phyloP scores from a whole-genome alignment of 1,139 yeast species.

The Debaryomyces subglobosus region DNA sequence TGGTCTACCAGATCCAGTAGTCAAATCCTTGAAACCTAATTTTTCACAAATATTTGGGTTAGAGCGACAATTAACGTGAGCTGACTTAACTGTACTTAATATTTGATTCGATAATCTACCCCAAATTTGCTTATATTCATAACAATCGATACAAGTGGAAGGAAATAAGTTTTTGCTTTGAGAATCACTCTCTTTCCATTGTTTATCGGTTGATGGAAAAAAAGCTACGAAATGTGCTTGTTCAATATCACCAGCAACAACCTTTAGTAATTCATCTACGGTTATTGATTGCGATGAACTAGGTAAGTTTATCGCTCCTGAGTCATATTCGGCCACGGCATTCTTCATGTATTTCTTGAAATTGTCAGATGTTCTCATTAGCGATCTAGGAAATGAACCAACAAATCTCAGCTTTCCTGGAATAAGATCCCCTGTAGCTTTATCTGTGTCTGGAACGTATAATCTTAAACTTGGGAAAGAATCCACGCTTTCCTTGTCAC shows the following conservation, averaged over 20 bases:
- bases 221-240: slow-evolving; percentile 61
- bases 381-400: slow-evolving; percentile 49
- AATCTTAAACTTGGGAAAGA: slow-evolving; percentile 63
- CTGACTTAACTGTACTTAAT: slow-evolving; percentile 45
- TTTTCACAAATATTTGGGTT: slow-evolving; percentile 53
- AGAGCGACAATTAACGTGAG: slow-evolving; percentile 61
- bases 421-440: slow-evolving; percentile 28
- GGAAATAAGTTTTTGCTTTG: slow-evolving; percentile 39
- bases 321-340: slow-evolving; percentile 49
- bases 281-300: slow-evolving; percentile 38
- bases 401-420: slow-evolving; percentile 40
- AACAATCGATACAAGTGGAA: slow-evolving; percentile 50
- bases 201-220: slow-evolving; percentile 58
- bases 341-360: slow-evolving; percentile 56
- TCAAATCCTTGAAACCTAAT: slow-evolving; percentile 44
- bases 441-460: slow-evolving; percentile 53
- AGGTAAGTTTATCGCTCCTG: slow-evolving; percentile 39
- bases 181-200: slow-evolving; percentile 40
- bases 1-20: slow-evolving; percentile 14
- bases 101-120: slow-evolving; percentile 55
- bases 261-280: slow-evolving; percentile 37
- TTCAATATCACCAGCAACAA: slow-evolving; percentile 50
- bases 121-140: slow-evolving; percentile 58
- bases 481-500: slow-evolving; percentile 58
- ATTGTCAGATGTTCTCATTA: slow-evolving; percentile 49